Conservation (phyloP, 2,329 filamentous ascomycete species). For the Monilinia vaccinii-corymbosi region DNA sequence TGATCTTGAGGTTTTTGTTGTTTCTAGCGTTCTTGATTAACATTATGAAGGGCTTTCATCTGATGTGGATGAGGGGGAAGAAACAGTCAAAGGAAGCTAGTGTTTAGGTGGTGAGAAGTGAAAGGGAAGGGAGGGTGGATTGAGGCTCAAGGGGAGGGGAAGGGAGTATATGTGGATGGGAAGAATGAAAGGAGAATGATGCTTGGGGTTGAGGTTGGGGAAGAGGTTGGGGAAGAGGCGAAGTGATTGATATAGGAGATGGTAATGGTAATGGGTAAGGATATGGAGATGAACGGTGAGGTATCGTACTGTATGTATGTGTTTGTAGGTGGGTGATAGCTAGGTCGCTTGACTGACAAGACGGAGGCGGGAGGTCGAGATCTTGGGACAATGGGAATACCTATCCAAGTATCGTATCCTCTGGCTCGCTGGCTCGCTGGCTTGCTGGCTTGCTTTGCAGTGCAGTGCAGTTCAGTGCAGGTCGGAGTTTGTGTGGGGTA, state of each 20-base stretch:
- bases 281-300: neutral
- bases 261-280: neutral
- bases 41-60: slow-evolving; percentile 23
- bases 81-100: neutral
- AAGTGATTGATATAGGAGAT: neutral
- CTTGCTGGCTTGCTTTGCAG: slow-evolving; percentile 4
- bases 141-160: neutral
- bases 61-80: neutral
- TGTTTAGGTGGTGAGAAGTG: neutral
- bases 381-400: neutral
- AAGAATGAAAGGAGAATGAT: neutral
- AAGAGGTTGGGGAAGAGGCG: neutral
- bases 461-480: neutral
- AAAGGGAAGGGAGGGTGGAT: neutral
- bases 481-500: slow-evolving; percentile 3
- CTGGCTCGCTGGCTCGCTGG: slow-evolving; percentile 1
- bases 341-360: slow-evolving; percentile 5
- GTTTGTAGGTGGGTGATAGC: neutral
- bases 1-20: slow-evolving; percentile 41
- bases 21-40: slow-evolving; percentile 26
- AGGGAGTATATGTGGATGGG: neutral
- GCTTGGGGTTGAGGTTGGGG: neutral
- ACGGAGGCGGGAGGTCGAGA: neutral
- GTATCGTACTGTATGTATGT: neutral
- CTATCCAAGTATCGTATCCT: slow-evolving; percentile 2